These are phyloP conservation scores for Fusarium praegraminearum DNA, from an alignment of 2,329 filamentous ascomycete genomes.

Conservation along the genomic window DNA sequence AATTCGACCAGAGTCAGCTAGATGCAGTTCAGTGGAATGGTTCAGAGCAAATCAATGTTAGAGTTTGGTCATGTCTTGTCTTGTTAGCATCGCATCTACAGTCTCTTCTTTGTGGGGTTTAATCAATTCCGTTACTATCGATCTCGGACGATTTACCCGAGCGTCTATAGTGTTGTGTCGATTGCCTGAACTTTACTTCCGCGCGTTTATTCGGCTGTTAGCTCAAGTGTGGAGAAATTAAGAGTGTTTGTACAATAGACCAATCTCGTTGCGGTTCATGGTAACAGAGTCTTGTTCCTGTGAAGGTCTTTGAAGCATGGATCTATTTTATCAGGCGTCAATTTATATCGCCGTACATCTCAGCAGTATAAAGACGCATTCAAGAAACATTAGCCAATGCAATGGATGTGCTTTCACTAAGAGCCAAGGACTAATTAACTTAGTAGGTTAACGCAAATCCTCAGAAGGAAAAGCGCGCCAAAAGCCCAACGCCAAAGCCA, in stretches of 20 bases:
- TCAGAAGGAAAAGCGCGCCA: background rate
- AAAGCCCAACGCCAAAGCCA: background rate
- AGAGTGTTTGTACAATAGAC: no score
- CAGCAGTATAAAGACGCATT: background rate
- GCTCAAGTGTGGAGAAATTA: background rate
- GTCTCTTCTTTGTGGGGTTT: background rate
- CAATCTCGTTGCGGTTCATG: background rate
- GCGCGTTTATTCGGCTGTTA: conserved; percentile 6
- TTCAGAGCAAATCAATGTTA: conserved; percentile 1
- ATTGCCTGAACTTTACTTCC: background rate
- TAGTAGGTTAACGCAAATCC: background rate
- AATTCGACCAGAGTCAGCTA: background rate
- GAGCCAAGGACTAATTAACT: background rate
- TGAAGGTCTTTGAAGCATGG: background rate
- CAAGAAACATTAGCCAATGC: background rate
- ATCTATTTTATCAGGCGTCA: background rate
- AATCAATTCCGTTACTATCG: conserved; percentile 33
- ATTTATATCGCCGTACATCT: background rate
- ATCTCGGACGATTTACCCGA: conserved; percentile 52
- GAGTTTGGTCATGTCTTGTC: background rate
- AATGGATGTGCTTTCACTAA: background rate
- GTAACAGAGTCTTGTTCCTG: background rate
- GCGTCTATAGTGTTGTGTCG: conserved; percentile 26
- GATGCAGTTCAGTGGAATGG: no score
- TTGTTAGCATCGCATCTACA: background rate